Conservation (phyloP, 192 early-diverging fungal genomes). For the Podila clonocystis region DNA sequence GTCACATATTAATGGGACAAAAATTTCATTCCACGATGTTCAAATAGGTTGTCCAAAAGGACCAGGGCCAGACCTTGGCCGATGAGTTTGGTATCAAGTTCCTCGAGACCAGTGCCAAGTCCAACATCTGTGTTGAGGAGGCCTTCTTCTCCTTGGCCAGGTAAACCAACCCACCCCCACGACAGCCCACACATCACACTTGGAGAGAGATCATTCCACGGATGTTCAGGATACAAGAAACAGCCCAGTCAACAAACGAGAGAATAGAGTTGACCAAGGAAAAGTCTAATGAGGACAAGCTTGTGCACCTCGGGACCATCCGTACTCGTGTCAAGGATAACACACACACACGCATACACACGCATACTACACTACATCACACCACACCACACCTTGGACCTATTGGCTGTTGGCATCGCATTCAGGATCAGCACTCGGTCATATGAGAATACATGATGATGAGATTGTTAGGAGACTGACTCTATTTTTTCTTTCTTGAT, state of each 20-base stretch:
- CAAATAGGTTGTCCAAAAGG: constrained; percentile 87
- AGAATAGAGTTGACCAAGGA: too few relatives aligned
- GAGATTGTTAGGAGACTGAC: too few relatives aligned
- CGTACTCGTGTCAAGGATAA: background rate
- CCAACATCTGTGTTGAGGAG: constrained; percentile 97
- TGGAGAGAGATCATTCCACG: background rate
- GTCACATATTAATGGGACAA: background rate
- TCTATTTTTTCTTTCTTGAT: background rate
- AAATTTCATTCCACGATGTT: background rate
- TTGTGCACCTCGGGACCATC: background rate
- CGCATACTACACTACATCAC: too few relatives aligned
- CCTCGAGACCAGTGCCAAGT: constrained; percentile 97
- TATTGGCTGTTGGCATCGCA: too few relatives aligned
- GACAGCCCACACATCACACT: background rate
- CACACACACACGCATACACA: too few relatives aligned
- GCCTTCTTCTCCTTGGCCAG: constrained; percentile 96
- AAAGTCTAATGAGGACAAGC: too few relatives aligned
- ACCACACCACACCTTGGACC: too few relatives aligned
- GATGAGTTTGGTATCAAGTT: constrained; percentile 96
- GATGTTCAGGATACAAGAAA: background rate
- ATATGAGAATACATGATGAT: too few relatives aligned
- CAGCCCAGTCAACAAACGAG: too few relatives aligned
- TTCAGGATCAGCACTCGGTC: too few relatives aligned
- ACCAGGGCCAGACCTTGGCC: constrained; percentile 95
- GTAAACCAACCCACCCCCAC: constrained; percentile 50